A percentile compares a stretch with the other conserved stretches of the same genome.
phyloP scores from a whole-genome alignment of 176 grass and related monocot species.

The Oryza officinalis region DNA sequence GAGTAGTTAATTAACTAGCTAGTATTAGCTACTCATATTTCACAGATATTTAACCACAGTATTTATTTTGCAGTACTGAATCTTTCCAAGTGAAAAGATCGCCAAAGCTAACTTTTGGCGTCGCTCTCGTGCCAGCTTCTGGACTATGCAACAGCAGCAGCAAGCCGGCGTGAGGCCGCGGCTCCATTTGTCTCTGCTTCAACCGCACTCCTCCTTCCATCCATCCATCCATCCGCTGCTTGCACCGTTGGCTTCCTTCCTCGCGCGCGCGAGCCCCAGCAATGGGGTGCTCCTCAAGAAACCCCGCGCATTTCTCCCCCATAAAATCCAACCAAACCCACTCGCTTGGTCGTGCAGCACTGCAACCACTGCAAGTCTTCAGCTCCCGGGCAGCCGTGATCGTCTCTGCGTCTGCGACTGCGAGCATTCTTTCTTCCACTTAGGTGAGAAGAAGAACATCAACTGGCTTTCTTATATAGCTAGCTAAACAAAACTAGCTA shows the following conservation, averaged over 20 bases:
- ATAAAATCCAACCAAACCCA: slow-evolving; percentile 62
- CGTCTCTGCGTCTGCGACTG: neutral
- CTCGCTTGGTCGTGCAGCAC: slow-evolving; percentile 9
- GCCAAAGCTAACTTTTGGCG: neutral
- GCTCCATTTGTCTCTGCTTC: slow-evolving; percentile 51
- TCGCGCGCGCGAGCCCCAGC: slow-evolving; percentile 19
- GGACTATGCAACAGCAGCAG: neutral
- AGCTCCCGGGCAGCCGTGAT: neutral
- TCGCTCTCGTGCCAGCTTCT: slow-evolving; percentile 46
- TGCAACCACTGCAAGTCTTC: slow-evolving; percentile 11
- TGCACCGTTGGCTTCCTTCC: slow-evolving; percentile 26
- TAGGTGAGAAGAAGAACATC: slow-evolving; percentile 34
- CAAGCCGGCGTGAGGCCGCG: slow-evolving; percentile 7
- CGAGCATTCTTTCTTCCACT: neutral
- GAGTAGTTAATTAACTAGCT: no score
- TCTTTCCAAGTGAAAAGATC: slow-evolving; percentile 6
- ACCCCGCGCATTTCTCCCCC: neutral
- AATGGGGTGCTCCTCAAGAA: slow-evolving; percentile 53
- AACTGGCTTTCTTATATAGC: neutral
- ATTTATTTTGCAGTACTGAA: neutral
- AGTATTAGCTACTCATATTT: neutral
- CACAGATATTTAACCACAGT: neutral
- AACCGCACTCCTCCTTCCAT: slow-evolving; percentile 42
- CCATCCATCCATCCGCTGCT: neutral
- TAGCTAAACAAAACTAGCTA: neutral